Evolutionary conservation across 1,284 basidiomycete species (phyloP), one percentile per base, ranked within the genome.

Genomic region (Puccinia novopanici): DNA sequence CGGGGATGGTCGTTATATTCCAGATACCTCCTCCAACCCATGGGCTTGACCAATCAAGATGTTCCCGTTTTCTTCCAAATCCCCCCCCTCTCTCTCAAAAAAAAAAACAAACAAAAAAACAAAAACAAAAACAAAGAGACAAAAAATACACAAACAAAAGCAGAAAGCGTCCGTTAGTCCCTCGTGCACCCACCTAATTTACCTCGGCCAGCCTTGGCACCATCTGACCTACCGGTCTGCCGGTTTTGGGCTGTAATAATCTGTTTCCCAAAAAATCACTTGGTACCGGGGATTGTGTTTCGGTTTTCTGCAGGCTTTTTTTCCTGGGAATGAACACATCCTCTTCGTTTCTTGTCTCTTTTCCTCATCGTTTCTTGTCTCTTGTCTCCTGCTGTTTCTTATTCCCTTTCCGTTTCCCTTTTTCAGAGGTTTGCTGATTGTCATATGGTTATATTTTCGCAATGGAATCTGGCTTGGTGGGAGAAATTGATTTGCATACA

Each of bases 1-100:
- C 22, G 40, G 54, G 8, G 72, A 74, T 50, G 55, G 72, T 5
- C 72, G 55, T 45, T 61, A 74, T 40, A 37, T 61, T 59, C 30
- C 54, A 34, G 72, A 74, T 45, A n/a, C 72, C 22, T 17, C 72
- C 1, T 45, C 72, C 2, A 74, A 61, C 40, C 72, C 34, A 40
- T 74, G 72, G 72, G 54, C 72, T 57, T 74, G 40, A 74, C 22
- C 45, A 19, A 42, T 42, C 27, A 37, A 37, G 61, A 37, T 9
- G 34, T 37, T 61, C 17, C 42, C 42, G 15, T 13, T 17, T 52
- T 52, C 50, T 52, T 52, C 50, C 10, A 34, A 63, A 34, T 34
- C 27, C 15, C 10, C 57, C 15, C 8, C 24, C 30, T 22, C 19
- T n/a, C 22, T 27, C 15, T n/a, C 55, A 4, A 57, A 15, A 34